Base-by-base conservation (phyloP, 768 basidiomycete genomes). In the Tulasnella sp. region DNA sequence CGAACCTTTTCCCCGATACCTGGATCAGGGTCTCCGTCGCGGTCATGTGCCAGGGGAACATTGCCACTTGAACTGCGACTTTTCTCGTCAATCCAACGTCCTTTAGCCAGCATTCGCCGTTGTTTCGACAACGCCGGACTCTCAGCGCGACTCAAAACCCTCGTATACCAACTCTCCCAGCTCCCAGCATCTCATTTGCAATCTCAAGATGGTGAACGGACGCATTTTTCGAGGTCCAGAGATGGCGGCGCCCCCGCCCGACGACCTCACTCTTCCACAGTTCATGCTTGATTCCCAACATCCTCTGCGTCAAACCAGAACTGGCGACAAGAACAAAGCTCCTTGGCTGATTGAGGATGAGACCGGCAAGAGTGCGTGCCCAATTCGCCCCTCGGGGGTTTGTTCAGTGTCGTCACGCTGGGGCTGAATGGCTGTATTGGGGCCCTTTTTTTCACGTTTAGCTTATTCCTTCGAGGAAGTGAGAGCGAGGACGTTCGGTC, bases 231-330 rank as follows among this genome's bases (percentile, higher is more conserved):
- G 54, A 9, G 64, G 54, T 22, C 54, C 52, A 31, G 38, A 67
- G 6, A 36, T 75, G 29, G 54, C n/a, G n/a, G n/a, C 74, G 7
- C 74, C 77, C 22, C 75, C 68, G 39, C 77, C 77, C 15, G 75
- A 70, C 37, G 77, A 80, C 75, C 71, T 80, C 25, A 80, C 78
- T 2, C 40, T 80, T 39, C 78, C 79, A 37, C 80, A 80, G 74
- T 80, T 80, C 76, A 79, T 80, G 40, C 79, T 79, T 34, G 80
- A 80, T 58, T 22, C 22, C 37, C 39, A 78, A 22, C 79, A 80
- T 52, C 79, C 79, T 34, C 72, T 79, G 15, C 76, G 78, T 31
- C 79, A 80, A 40, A 34, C 71, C 11, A 77, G 79, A 9, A 37
- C 29, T 12, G 39, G 22, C 49, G 22, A 67, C 4, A 11, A 15